Conservation (phyloP, 108 stramenopile species). For the Aurantiochytrium sp. region DNA sequence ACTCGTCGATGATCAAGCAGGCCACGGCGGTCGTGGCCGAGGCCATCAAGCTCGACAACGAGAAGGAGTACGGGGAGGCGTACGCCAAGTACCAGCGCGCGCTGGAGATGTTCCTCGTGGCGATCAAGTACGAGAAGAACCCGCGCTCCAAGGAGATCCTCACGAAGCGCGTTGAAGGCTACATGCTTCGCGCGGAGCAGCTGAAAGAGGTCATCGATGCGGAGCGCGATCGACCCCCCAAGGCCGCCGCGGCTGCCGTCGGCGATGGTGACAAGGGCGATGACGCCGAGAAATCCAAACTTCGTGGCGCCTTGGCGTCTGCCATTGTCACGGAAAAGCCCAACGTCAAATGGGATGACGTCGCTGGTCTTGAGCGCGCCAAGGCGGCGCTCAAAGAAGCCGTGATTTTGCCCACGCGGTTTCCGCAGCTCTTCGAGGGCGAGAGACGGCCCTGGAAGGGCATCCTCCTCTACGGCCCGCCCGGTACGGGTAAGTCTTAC, state of each 20-base stretch:
- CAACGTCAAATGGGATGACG: slow-evolving; percentile 94
- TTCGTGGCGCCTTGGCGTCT: slow-evolving; percentile 47
- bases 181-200: slow-evolving; percentile 98
- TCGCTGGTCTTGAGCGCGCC: slow-evolving; percentile 89
- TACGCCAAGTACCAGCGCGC: slow-evolving; percentile 28
- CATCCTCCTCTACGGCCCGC: slow-evolving; percentile 84
- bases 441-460: slow-evolving; percentile 86
- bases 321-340: slow-evolving; percentile 82
- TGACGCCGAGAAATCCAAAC: background rate
- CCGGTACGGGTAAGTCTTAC: slow-evolving; percentile 77
- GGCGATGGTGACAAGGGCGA: slow-evolving; percentile 58
- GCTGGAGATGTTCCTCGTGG: slow-evolving; percentile 18
- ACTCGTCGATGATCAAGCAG: background rate
- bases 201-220: slow-evolving; percentile 66
- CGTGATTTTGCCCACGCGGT: slow-evolving; percentile 82
- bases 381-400: slow-evolving; percentile 96
- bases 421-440: slow-evolving; percentile 92
- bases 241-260: slow-evolving; percentile 47
- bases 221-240: slow-evolving; percentile 51
- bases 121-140: slow-evolving; percentile 79
- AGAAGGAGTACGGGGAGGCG: slow-evolving; percentile 2
- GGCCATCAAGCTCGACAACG: slow-evolving; percentile 15
- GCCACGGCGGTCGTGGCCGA: background rate
- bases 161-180: slow-evolving; percentile 83
- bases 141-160: slow-evolving; percentile 82